Conservation (phyloP, 73 alveolate species). For the Tetrahymena elliotti region DNA sequence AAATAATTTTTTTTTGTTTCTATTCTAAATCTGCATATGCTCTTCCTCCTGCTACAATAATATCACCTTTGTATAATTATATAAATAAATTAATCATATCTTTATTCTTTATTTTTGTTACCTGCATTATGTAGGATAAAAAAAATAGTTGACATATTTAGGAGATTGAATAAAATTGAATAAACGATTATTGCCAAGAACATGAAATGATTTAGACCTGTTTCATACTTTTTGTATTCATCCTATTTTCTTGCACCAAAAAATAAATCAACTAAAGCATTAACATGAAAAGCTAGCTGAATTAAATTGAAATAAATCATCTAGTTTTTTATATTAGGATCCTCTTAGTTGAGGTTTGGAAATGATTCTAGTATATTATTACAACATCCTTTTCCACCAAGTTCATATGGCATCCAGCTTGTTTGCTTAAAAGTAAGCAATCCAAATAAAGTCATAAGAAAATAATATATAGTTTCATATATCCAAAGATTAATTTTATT, state of each 20-base stretch:
- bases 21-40: neutral
- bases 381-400: neutral
- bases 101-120: neutral
- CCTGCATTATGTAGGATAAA: neutral
- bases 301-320: neutral
- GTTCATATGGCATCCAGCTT: neutral
- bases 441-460: neutral
- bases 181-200: neutral
- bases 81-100: too few relatives aligned
- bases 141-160: neutral
- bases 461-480: neutral
- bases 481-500: neutral
- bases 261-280: neutral
- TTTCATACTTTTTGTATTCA: neutral
- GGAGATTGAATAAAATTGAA: neutral
- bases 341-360: neutral
- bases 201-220: neutral
- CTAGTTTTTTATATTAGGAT: neutral
- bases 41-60: neutral
- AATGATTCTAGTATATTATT: neutral
- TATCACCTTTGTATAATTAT: neutral
- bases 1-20: neutral
- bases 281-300: neutral
- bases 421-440: neutral
- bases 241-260: neutral